These are phyloP conservation scores for Penicillium ochrochloron DNA, from an alignment of 495 filamentous ascomycete genomes.

Conservation along the genomic window DNA sequence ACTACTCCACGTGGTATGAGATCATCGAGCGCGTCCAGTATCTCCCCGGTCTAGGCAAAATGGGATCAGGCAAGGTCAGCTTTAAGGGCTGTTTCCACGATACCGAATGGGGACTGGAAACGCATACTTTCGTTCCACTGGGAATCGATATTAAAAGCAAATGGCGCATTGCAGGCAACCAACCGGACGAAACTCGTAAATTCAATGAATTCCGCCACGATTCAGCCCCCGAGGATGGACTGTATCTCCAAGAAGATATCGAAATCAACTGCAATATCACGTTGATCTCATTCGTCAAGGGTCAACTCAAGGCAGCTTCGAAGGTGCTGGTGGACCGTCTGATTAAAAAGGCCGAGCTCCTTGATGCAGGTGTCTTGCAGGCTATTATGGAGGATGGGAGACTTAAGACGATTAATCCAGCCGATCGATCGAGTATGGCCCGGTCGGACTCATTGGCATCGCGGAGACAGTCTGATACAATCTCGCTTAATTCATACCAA, in stretches of 20 bases:
- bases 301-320: slow-evolving; percentile 73
- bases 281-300: slow-evolving; percentile 73
- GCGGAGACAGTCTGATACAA: slow-evolving; percentile 11
- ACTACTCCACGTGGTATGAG: slow-evolving; percentile 70
- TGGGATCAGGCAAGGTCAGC: slow-evolving; percentile 62
- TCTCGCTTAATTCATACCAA: slow-evolving; percentile 9
- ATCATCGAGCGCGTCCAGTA: slow-evolving; percentile 69
- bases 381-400: slow-evolving; percentile 34
- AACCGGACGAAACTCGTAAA: slow-evolving; percentile 65
- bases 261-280: slow-evolving; percentile 77
- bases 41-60: slow-evolving; percentile 63
- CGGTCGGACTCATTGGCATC: slow-evolving; percentile 5
- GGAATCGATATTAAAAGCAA: slow-evolving; percentile 70
- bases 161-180: slow-evolving; percentile 62
- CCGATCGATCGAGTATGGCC: slow-evolving; percentile 22
- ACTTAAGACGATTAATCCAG: slow-evolving; percentile 36
- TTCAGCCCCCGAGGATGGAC: slow-evolving; percentile 57
- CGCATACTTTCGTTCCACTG: slow-evolving; percentile 73
- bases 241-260: slow-evolving; percentile 78
- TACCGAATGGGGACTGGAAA: slow-evolving; percentile 68
- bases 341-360: slow-evolving; percentile 59
- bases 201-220: slow-evolving; percentile 55
- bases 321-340: slow-evolving; percentile 66
- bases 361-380: slow-evolving; percentile 36
- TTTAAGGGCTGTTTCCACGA: slow-evolving; percentile 80